phyloP scores from a whole-genome alignment of 352 stramenopile species.

The Phytophthora niederhauseri region DNA sequence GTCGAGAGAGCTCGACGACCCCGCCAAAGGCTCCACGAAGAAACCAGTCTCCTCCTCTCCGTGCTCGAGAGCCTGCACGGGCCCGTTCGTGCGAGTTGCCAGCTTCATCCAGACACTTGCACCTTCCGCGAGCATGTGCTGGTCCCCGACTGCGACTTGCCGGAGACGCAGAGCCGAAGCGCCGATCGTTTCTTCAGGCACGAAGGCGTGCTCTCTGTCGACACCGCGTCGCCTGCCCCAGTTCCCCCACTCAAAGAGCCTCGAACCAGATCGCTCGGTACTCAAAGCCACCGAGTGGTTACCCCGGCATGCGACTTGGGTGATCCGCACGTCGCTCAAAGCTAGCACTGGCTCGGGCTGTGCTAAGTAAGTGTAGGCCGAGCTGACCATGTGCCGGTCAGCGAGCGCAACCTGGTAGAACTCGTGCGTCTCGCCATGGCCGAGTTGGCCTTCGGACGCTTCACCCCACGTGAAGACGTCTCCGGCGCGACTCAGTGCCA shows the following conservation, averaged over 20 bases:
- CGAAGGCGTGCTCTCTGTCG: constrained; percentile 66
- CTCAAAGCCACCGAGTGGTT: constrained; percentile 68
- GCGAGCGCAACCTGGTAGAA: constrained; percentile 70
- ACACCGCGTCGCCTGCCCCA: constrained; percentile 61
- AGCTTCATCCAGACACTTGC: constrained; percentile 69
- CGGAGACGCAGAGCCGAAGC: constrained; percentile 37
- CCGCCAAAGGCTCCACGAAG: constrained; percentile 36
- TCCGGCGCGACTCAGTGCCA: constrained; percentile 63
- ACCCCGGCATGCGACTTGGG: constrained; percentile 55
- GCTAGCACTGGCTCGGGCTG: constrained; percentile 68
- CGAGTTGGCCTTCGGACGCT: constrained; percentile 72
- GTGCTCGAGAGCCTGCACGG: constrained; percentile 7
- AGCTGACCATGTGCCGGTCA: constrained; percentile 67
- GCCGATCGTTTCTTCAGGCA: constrained; percentile 44
- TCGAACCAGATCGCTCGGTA: constrained; percentile 26
- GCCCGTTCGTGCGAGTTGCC: constrained; percentile 14
- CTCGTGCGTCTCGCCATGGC: constrained; percentile 57
- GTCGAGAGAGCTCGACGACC: constrained; percentile 30
- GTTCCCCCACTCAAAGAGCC: constrained; percentile 75
- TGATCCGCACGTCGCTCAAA: constrained; percentile 47
- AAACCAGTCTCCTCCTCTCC: constrained; percentile 27
- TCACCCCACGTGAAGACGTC: constrained; percentile 83
- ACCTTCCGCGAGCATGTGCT: constrained; percentile 65
- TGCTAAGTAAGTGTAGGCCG: constrained; percentile 67
- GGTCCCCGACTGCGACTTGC: constrained; percentile 53